Conservation (phyloP, 768 basidiomycete genomes). For the Neoboletus subvelutipes region DNA sequence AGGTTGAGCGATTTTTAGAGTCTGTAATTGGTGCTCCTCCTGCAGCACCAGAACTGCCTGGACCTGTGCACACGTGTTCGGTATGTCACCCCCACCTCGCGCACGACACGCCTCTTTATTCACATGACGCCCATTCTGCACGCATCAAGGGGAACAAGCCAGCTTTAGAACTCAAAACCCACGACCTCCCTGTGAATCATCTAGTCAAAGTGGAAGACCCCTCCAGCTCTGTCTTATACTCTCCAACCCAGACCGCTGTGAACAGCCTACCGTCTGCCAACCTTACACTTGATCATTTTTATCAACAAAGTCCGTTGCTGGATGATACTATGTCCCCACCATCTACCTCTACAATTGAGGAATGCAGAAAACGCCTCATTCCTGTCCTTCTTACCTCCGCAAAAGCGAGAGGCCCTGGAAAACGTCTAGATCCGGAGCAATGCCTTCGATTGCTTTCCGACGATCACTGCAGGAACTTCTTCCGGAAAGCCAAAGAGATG, state of each 20-base stretch:
- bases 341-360: conserved; percentile 22
- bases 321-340: conserved; percentile 8
- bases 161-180: conserved; percentile 16
- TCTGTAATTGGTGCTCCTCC: conserved; percentile 22
- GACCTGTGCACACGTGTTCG: conserved; percentile 9
- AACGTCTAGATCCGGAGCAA: conserved; percentile 14
- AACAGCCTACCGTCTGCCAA: conserved; percentile 7
- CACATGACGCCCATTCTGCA: neutral
- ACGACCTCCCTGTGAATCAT: conserved; percentile 7
- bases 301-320: conserved; percentile 1
- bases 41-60: neutral
- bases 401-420: conserved; percentile 16
- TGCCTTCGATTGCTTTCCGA: conserved; percentile 30
- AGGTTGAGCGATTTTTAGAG: conserved; percentile 27
- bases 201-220: conserved; percentile 3
- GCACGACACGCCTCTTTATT: conserved; percentile 3
- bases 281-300: conserved; percentile 1
- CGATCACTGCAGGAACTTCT: conserved; percentile 21
- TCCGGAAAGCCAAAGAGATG: conserved; percentile 28
- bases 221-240: conserved; percentile 6
- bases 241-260: conserved; percentile 12
- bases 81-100: conserved; percentile 19
- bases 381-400: conserved; percentile 24
- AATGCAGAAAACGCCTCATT: conserved; percentile 25
- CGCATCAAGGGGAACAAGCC: conserved; percentile 9